phyloP scores from a whole-genome alignment of 2,329 filamentous ascomycete genomes.

The Trichoderma arundinaceum region DNA sequence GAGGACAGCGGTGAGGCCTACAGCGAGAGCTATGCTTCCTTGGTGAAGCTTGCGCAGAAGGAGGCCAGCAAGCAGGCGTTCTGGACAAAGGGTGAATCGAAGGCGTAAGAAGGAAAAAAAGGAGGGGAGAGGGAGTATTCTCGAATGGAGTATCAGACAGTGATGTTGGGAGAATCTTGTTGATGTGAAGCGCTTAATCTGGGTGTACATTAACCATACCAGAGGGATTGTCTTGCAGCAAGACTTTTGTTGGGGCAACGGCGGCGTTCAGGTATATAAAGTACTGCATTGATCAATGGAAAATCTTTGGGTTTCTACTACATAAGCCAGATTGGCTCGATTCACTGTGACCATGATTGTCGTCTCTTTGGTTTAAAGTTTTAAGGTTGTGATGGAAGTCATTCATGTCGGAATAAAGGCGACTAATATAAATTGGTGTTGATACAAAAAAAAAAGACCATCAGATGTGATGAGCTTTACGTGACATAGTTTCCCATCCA shows the following conservation, averaged over 20 bases:
- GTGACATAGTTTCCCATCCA: background rate
- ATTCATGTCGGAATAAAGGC: background rate
- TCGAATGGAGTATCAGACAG: background rate
- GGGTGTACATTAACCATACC: constrained; percentile 45
- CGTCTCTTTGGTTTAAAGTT: too few species aligned
- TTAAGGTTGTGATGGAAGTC: background rate
- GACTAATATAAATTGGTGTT: constrained; percentile 24
- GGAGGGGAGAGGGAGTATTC: background rate
- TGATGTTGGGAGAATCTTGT: constrained; percentile 18
- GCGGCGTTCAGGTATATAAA: constrained; percentile 47
- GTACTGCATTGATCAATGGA: constrained; percentile 39
- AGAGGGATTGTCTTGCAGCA: constrained; percentile 40
- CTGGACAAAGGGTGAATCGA: constrained; percentile 51
- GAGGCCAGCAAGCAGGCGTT: constrained; percentile 64
- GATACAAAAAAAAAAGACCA: constrained; percentile 13
- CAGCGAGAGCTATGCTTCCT: constrained; percentile 66
- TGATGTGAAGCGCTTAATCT: constrained; percentile 38
- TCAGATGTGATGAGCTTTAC: constrained; percentile 8
- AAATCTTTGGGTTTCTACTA: constrained; percentile 29
- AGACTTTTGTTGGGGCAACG: constrained; percentile 43
- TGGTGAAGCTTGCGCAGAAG: constrained; percentile 71
- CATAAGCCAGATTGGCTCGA: background rate
- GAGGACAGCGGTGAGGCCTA: constrained; percentile 65
- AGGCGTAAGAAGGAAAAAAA: constrained; percentile 33
- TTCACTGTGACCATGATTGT: background rate